phyloP scores from a whole-genome alignment of 73 alveolate species.

The Tetrahymena elliotti region DNA sequence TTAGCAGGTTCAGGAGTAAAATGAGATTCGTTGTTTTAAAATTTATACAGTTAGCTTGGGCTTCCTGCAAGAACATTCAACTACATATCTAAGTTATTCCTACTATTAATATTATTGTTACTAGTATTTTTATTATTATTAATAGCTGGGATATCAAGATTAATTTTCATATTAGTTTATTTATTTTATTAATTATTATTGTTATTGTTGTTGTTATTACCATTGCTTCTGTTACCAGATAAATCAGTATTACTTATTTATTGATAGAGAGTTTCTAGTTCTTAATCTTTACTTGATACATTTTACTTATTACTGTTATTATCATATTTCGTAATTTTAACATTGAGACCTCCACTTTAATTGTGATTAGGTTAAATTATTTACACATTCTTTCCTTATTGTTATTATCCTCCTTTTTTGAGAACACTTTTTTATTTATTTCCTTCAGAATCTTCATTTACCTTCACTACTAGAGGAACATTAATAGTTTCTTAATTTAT shows the following conservation, averaged over 20 bases:
- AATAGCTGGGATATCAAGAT: background rate
- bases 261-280: background rate
- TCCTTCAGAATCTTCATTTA: background rate
- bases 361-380: background rate
- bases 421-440: background rate
- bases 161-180: too few species aligned
- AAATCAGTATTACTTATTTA: background rate
- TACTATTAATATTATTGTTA: background rate
- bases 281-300: background rate
- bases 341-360: background rate
- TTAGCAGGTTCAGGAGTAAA: background rate
- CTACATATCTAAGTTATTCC: background rate
- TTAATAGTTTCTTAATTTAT: background rate
- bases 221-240: background rate
- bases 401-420: background rate
- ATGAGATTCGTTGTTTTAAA: background rate
- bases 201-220: background rate
- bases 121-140: too few species aligned
- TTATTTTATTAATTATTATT: background rate
- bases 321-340: background rate
- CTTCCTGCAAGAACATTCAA: background rate
- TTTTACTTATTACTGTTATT: background rate
- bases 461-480: background rate
- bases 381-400: background rate
- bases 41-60: background rate